A percentile compares a stretch with the other conserved stretches of the same genome.
Evolutionary conservation across 345 rosid species (phyloP).

Genomic region (Sonneratia caseolaris): DNA sequence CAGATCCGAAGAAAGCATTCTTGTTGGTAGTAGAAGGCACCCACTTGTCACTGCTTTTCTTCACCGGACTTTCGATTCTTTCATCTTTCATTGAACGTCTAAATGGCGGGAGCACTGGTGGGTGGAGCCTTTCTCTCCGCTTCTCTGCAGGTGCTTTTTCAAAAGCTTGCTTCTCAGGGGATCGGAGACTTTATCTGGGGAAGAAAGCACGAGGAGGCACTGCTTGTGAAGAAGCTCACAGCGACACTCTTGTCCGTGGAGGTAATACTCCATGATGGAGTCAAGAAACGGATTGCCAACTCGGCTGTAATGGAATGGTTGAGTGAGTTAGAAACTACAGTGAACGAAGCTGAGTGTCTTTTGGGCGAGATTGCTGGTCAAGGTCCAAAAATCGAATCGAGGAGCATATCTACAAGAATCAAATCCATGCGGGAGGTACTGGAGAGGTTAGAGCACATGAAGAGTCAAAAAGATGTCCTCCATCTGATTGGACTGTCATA

Average conservation of each 20-base stretch:
- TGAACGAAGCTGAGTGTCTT: slow-evolving; percentile 9
- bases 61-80: background rate
- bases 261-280: slow-evolving; percentile 11
- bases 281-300: slow-evolving; percentile 12
- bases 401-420: background rate
- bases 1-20: no score
- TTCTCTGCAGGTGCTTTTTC: slow-evolving; percentile 9
- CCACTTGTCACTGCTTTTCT: background rate
- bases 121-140: slow-evolving; percentile 8
- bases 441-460: slow-evolving; percentile 8
- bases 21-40: no score
- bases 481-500: slow-evolving; percentile 5
- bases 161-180: slow-evolving; percentile 5
- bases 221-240: slow-evolving; percentile 8
- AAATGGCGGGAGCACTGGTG: background rate
- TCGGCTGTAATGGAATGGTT: slow-evolving; percentile 6
- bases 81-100: background rate
- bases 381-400: background rate
- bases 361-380: slow-evolving; percentile 8
- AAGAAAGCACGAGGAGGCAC: background rate
- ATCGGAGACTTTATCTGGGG: slow-evolving; percentile 1
- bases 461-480: slow-evolving; percentile 8
- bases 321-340: slow-evolving; percentile 13
- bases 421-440: slow-evolving; percentile 4
- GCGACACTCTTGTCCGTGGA: slow-evolving; percentile 1